Base-by-base conservation (phyloP, 2,329 filamentous ascomycete genomes). In the Tympanopsis confertula region DNA sequence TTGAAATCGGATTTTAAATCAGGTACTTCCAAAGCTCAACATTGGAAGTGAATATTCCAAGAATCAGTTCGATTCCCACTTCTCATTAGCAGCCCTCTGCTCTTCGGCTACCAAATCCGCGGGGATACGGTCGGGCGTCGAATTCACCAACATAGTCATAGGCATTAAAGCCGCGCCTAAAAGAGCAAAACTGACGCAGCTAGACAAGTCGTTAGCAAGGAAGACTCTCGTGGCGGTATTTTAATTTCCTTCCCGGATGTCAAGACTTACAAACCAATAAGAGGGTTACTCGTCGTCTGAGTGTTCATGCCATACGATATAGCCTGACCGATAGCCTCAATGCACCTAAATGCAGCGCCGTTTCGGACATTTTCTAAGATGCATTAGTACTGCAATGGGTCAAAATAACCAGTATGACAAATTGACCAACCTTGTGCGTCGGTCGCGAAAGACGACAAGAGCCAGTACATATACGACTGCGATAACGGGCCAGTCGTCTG, bases 381-480 rank as follows among this genome's bases (percentile, higher is more conserved):
- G 13, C 14, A 29, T 44, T 19, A 47, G 43, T 4, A 19, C 13
- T 26, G 40, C 13, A 38, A 19, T 2, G 19, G 35, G n/a, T 32
- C 38, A 3, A 36, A 32, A 29, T n/a, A n/a, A n/a, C n/a, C n/a
- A n/a, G n/a, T n/a, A n/a, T n/a, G n/a, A n/a, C n/a, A n/a, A n/a
- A n/a, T n/a, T n/a, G n/a, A 44, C 48, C 42, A 32, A 57, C 56
- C 51, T 39, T 62, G 58, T 0, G 59, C 59, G 42, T 62, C 56
- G 0, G 57, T 59, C 2, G 57, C 59, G 44, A 62, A 63, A 1
- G 58, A 62, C 1, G 59, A 63, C 7, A 63, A 42, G 4, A 63
- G 51, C 59, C 59, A 62, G 41, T 62, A 63, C 59, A 62, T 62
- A 38, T 63, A 63, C 2, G 59, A 62, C 49, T 63, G 60, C 19